Evolutionary conservation across 257 asterid genomes (phyloP).

Genomic region (Nicotiana paniculata): DNA sequence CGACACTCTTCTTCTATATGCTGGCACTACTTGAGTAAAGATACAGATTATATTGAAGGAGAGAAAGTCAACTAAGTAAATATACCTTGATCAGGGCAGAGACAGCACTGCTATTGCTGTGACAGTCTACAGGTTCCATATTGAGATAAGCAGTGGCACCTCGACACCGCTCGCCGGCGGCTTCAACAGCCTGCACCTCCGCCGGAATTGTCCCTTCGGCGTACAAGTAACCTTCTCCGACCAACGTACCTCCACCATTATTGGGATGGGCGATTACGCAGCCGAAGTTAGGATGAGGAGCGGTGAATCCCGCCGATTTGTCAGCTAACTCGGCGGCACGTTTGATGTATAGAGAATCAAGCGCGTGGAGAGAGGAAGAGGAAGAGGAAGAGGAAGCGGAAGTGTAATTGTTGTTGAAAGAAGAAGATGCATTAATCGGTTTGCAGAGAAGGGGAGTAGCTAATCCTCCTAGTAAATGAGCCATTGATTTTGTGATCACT

Average conservation of each 20-base stretch:
- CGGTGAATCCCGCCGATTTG: conserved; percentile 78
- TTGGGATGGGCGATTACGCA: conserved; percentile 51
- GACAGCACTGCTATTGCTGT: conserved; percentile 52
- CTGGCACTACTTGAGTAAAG: too few relatives aligned
- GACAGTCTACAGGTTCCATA: conserved; percentile 86
- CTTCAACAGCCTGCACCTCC: conserved; percentile 77
- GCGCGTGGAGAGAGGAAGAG: conserved; percentile 31
- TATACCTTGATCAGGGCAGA: conserved; percentile 68
- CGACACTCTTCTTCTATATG: background rate
- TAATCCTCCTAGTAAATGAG: conserved; percentile 5
- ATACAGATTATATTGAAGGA: too few relatives aligned
- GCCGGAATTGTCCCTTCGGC: conserved; percentile 90
- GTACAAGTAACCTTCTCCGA: conserved; percentile 82
- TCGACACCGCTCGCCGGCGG: conserved; percentile 56
- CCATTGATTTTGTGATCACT: background rate
- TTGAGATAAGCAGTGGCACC: conserved; percentile 94
- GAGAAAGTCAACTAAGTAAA: background rate
- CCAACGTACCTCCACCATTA: conserved; percentile 28
- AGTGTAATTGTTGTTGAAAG: background rate
- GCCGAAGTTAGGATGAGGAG: conserved; percentile 96
- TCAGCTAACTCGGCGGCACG: conserved; percentile 93
- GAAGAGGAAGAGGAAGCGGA: conserved; percentile 1
- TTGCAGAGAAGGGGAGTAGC: conserved; percentile 6
- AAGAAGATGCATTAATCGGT: background rate
- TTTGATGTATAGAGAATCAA: conserved; percentile 57